These are phyloP conservation scores for Pythium vanterpoolii DNA, from an alignment of 352 stramenopile genomes.

Conservation along the genomic window DNA sequence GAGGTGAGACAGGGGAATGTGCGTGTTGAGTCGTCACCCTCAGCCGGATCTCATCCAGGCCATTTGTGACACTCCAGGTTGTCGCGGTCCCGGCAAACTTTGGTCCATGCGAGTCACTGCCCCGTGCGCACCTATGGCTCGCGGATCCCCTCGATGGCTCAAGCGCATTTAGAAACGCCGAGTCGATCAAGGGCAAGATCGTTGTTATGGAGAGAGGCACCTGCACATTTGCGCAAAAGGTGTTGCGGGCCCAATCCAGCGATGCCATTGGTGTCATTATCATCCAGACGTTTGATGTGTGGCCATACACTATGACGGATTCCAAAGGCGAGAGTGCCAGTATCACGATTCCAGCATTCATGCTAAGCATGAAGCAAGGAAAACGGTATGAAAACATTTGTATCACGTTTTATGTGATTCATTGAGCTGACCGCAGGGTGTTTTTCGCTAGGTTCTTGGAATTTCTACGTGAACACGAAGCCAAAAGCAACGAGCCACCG, in stretches of 20 bases:
- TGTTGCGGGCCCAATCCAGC: conserved; percentile 55
- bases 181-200: conserved; percentile 50
- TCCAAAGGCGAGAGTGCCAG: conserved; percentile 56
- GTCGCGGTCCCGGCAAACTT: conserved; percentile 73
- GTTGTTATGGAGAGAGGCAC: conserved; percentile 67
- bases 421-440: too few species aligned
- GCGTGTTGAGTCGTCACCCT: background rate
- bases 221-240: conserved; percentile 74
- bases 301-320: conserved; percentile 85
- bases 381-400: conserved; percentile 34
- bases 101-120: conserved; percentile 62
- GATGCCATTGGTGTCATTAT: conserved; percentile 62
- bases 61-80: too few species aligned
- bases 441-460: conserved; percentile 44
- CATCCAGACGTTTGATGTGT: conserved; percentile 68
- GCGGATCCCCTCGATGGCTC: conserved; percentile 63
- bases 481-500: conserved; percentile 21
- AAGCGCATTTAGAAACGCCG: conserved; percentile 36
- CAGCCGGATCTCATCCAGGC: background rate
- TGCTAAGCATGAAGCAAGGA: conserved; percentile 73
- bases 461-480: conserved; percentile 34
- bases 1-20: conserved; percentile 33
- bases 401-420: background rate
- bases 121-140: conserved; percentile 34
- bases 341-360: conserved; percentile 70